phyloP scores from a whole-genome alignment of 352 stramenopile species.

The Hyaloperonospora arabidopsidis region DNA sequence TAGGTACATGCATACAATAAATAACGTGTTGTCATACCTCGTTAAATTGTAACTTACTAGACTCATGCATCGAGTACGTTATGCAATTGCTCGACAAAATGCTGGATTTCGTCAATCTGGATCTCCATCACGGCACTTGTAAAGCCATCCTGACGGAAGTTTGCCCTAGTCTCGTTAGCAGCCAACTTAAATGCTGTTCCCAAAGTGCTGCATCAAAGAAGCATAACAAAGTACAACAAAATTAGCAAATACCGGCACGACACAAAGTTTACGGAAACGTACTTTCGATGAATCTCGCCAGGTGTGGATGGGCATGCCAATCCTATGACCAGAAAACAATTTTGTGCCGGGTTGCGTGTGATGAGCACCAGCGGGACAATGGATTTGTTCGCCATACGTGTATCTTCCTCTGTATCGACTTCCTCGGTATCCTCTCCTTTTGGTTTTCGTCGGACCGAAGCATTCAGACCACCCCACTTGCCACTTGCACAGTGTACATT shows the following conservation, averaged over 20 bases:
- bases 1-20: too few relatives aligned
- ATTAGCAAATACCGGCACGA: neutral
- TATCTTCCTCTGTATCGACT: conserved; percentile 30
- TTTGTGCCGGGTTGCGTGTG: conserved; percentile 81
- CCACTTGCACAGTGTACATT: conserved; percentile 92
- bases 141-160: conserved; percentile 93
- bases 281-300: conserved; percentile 86
- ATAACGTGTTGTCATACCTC: too few relatives aligned
- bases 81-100: conserved; percentile 94
- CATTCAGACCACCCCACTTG: conserved; percentile 78
- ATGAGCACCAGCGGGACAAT: conserved; percentile 78
- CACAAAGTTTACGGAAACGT: conserved; percentile 17
- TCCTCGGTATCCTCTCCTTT: conserved; percentile 34
- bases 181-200: conserved; percentile 91
- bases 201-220: conserved; percentile 55
- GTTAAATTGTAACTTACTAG: too few relatives aligned
- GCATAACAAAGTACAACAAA: conserved; percentile 10
- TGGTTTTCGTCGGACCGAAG: conserved; percentile 13
- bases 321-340: conserved; percentile 93
- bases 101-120: conserved; percentile 89
- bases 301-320: conserved; percentile 87
- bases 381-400: conserved; percentile 28
- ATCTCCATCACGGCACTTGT: conserved; percentile 95
- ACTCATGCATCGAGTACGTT: conserved; percentile 81
- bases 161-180: conserved; percentile 87